These are phyloP conservation scores for Casaregolazyma suthepensis DNA, from an alignment of 1,139 yeast genomes.

Conservation along the genomic window DNA sequence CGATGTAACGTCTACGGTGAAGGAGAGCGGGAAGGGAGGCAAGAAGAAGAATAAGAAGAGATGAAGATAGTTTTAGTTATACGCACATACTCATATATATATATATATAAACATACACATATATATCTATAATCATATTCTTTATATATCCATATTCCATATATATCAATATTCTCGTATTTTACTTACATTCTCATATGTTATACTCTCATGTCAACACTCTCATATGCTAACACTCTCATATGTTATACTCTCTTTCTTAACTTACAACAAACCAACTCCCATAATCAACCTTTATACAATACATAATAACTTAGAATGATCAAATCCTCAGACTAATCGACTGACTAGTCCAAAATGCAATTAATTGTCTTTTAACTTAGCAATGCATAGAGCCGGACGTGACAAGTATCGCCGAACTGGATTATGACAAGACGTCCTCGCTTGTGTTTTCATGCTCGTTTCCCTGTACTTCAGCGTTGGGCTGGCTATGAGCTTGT, in stretches of 20 bases:
- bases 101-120: no score
- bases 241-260: no score
- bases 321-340: neutral
- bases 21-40: slow-evolving; percentile 8
- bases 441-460: neutral
- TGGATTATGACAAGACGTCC: neutral
- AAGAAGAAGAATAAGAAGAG: slow-evolving; percentile 24
- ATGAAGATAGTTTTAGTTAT: no score
- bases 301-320: neutral
- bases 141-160: no score
- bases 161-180: no score
- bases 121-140: no score
- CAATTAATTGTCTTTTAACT: neutral
- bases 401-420: neutral
- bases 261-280: neutral
- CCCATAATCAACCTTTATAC: neutral
- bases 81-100: no score
- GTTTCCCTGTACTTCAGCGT: neutral
- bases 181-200: no score
- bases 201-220: no score
- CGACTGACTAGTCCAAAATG: neutral
- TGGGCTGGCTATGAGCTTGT: neutral
- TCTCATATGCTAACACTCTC: no score
- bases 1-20: slow-evolving; percentile 13
- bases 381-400: neutral